Percentiles rank a stretch among this genome's conserved stretches.
These are phyloP conservation scores for Fusarium penzigii DNA, from an alignment of 2,329 filamentous ascomycete species.

Conservation along the genomic window DNA sequence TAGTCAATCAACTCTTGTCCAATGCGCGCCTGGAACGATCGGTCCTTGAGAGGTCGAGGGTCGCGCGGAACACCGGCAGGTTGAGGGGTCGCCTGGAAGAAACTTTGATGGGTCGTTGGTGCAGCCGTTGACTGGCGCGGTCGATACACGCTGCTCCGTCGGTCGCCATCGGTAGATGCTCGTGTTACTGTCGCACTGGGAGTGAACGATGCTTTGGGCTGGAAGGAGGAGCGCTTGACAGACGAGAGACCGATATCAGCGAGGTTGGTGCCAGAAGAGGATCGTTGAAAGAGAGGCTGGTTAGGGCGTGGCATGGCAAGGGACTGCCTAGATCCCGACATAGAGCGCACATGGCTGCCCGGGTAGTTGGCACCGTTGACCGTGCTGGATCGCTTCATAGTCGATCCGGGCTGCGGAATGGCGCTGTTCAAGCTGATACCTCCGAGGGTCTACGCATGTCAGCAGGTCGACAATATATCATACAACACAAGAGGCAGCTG, in stretches of 20 bases:
- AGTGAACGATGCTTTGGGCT: slow-evolving; percentile 67
- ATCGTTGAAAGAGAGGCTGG: slow-evolving; percentile 84
- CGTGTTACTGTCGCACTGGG: slow-evolving; percentile 46
- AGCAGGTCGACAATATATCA: slow-evolving; percentile 1
- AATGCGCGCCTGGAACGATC: slow-evolving; percentile 77
- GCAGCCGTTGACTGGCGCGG: slow-evolving; percentile 67
- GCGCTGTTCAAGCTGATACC: slow-evolving; percentile 79
- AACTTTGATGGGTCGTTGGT: slow-evolving; percentile 79
- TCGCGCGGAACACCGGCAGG: slow-evolving; percentile 82
- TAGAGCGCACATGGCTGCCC: slow-evolving; percentile 72
- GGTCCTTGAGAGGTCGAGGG: slow-evolving; percentile 81
- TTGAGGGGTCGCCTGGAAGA: slow-evolving; percentile 86
- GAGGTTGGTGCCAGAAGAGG: slow-evolving; percentile 79
- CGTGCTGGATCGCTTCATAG: slow-evolving; percentile 90
- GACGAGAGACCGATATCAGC: slow-evolving; percentile 80
- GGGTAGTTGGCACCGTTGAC: slow-evolving; percentile 67
- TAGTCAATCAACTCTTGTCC: slow-evolving; percentile 91
- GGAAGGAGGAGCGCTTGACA: slow-evolving; percentile 79
- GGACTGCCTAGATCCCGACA: slow-evolving; percentile 82
- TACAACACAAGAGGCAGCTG: slow-evolving; percentile 19
- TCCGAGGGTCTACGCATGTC: slow-evolving; percentile 70
- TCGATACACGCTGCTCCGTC: slow-evolving; percentile 82
- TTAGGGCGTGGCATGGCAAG: slow-evolving; percentile 81
- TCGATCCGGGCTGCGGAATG: slow-evolving; percentile 88
- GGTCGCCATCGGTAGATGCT: slow-evolving; percentile 52